Evolutionary conservation across 2,329 filamentous ascomycete genomes (phyloP).

Genomic region (Scedosporium apiospermum): DNA sequence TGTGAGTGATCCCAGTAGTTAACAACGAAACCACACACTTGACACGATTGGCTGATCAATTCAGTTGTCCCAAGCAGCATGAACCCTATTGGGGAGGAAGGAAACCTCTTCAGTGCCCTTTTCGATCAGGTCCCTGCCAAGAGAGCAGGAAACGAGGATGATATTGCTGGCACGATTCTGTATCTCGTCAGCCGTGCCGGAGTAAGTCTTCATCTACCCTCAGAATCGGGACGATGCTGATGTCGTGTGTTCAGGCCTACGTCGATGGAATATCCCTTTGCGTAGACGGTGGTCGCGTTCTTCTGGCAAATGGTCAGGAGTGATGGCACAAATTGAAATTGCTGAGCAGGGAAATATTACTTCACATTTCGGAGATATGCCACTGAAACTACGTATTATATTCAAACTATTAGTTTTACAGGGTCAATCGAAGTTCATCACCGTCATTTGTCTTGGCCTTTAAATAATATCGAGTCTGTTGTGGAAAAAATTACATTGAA

Average conservation of each 20-base stretch:
- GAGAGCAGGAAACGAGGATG: conserved; percentile 18
- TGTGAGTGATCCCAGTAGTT: conserved; percentile 16
- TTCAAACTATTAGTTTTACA: too few relatives aligned
- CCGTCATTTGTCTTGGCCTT: too few relatives aligned
- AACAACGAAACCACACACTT: background rate
- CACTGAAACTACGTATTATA: too few relatives aligned
- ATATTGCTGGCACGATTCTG: conserved; percentile 20
- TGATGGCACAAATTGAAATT: background rate
- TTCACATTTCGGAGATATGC: too few relatives aligned
- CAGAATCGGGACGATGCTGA: background rate
- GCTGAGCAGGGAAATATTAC: too few relatives aligned
- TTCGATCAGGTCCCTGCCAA: conserved; percentile 23
- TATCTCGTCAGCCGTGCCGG: conserved; percentile 21
- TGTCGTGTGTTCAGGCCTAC: conserved; percentile 15
- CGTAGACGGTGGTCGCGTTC: conserved; percentile 19
- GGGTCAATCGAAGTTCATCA: too few relatives aligned
- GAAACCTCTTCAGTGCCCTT: conserved; percentile 21
- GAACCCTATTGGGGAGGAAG: conserved; percentile 21
- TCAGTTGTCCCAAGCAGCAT: conserved; percentile 24
- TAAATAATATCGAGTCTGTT: too few relatives aligned
- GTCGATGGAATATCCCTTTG: conserved; percentile 20
- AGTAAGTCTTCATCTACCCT: conserved; percentile 13
- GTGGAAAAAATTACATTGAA: too few relatives aligned
- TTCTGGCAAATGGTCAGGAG: conserved; percentile 20
- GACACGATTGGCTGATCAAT: background rate